Percentiles rank a stretch among this genome's conserved stretches.
These are phyloP conservation scores for Pythium myriotylum DNA, from an alignment of 352 stramenopile genomes.

Conservation along the genomic window DNA sequence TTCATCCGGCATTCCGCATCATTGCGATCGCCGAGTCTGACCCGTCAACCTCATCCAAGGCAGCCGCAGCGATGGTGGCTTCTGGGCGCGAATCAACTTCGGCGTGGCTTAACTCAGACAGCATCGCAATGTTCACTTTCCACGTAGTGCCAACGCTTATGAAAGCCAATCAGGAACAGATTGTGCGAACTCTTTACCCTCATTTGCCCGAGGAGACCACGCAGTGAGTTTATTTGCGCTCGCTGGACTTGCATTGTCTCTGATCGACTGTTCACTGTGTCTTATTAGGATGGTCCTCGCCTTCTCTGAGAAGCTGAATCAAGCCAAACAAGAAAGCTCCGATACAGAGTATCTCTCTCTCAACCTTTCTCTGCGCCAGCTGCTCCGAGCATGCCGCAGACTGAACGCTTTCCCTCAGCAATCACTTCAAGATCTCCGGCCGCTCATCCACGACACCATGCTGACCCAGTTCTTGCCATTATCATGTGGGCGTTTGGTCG, in stretches of 20 bases:
- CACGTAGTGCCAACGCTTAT: conserved; percentile 52
- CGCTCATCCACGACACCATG: conserved; percentile 74
- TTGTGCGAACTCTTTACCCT: conserved; percentile 58
- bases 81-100: conserved; percentile 48
- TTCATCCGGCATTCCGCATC: conserved; percentile 91
- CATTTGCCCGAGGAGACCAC: conserved; percentile 54
- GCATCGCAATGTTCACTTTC: conserved; percentile 81
- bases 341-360: conserved; percentile 55
- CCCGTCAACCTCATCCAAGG: conserved; percentile 35
- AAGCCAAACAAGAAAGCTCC: conserved; percentile 41
- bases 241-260: too few relatives aligned
- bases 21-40: conserved; percentile 81
- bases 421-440: conserved; percentile 61
- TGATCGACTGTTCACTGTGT: neutral
- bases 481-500: conserved; percentile 49
- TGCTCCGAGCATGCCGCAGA: conserved; percentile 65
- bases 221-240: conserved; percentile 36
- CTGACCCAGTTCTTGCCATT: conserved; percentile 75
- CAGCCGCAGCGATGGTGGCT: conserved; percentile 21
- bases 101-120: conserved; percentile 78
- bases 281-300: conserved; percentile 52
- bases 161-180: conserved; percentile 43
- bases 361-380: conserved; percentile 65
- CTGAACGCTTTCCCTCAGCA: conserved; percentile 70
- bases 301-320: conserved; percentile 58